Conservation (phyloP, 306 rosid species). For the Pachyrhizus erosus region DNA sequence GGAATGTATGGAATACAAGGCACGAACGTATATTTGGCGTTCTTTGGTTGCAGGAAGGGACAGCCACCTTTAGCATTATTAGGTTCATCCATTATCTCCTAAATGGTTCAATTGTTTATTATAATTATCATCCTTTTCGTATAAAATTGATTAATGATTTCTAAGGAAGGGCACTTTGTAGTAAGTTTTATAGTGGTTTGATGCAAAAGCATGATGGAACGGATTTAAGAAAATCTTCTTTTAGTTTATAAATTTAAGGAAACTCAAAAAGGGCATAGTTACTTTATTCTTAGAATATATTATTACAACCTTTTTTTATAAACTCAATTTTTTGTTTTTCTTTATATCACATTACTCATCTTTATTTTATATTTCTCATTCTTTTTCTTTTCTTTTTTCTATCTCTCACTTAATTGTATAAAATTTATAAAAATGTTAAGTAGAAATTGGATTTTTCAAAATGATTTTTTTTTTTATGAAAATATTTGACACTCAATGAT, state of each 20-base stretch:
- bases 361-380: neutral
- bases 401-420: neutral
- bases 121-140: conserved; percentile 8
- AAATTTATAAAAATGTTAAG: too few species aligned
- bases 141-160: neutral
- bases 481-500: too few species aligned
- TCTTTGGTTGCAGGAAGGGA: conserved; percentile 41
- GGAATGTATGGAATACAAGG: neutral
- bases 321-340: neutral
- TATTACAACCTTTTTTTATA: neutral
- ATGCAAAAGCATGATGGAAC: neutral
- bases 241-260: neutral
- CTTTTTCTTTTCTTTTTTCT: too few species aligned
- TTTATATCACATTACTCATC: neutral
- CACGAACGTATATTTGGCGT: neutral
- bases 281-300: neutral
- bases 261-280: neutral
- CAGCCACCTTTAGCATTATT: conserved; percentile 14
- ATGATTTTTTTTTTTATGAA: neutral
- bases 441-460: neutral
- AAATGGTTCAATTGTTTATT: conserved; percentile 20
- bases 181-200: neutral
- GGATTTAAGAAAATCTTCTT: neutral
- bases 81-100: conserved; percentile 32
- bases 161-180: neutral